Evolutionary conservation across 495 filamentous ascomycete genomes (phyloP).

Genomic region (Aspergillus conjunctus): DNA sequence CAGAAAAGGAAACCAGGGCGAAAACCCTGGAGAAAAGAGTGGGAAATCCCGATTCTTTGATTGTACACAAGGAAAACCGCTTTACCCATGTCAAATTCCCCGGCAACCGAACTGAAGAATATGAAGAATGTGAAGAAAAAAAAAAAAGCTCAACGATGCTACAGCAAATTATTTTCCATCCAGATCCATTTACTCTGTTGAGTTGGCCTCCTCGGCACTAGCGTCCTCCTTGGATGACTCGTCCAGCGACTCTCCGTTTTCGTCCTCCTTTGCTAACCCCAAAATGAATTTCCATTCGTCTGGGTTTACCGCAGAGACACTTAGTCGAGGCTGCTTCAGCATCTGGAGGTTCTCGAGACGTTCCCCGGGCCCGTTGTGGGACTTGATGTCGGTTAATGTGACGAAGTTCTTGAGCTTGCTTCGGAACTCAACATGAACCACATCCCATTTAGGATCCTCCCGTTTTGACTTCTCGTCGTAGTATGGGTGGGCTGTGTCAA

Average conservation of each 20-base stretch:
- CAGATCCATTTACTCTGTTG: constrained; percentile 19
- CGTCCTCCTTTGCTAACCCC: constrained; percentile 38
- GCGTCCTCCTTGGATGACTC: constrained; percentile 20
- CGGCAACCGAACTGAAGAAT: neutral
- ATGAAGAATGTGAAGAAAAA: neutral
- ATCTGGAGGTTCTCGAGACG: constrained; percentile 81
- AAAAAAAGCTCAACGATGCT: constrained; percentile 2
- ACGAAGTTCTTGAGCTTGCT: constrained; percentile 76
- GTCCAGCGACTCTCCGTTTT: constrained; percentile 17
- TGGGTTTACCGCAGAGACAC: constrained; percentile 74
- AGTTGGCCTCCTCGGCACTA: constrained; percentile 15
- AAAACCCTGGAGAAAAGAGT: no score
- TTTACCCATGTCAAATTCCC: constrained; percentile 14
- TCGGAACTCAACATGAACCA: constrained; percentile 84
- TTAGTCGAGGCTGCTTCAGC: constrained; percentile 76
- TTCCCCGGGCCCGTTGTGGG: constrained; percentile 55
- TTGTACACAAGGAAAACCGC: constrained; percentile 24
- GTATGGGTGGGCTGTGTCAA: constrained; percentile 76
- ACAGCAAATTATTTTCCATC: constrained; percentile 11
- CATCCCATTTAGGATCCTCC: constrained; percentile 84
- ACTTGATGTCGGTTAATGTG: constrained; percentile 72
- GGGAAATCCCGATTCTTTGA: constrained; percentile 17
- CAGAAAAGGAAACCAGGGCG: no score
- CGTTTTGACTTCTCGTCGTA: constrained; percentile 73
- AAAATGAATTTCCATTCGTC: constrained; percentile 83